Evolutionary conservation across 257 asterid species (phyloP).

Genomic region (Solanum medicagineum): DNA sequence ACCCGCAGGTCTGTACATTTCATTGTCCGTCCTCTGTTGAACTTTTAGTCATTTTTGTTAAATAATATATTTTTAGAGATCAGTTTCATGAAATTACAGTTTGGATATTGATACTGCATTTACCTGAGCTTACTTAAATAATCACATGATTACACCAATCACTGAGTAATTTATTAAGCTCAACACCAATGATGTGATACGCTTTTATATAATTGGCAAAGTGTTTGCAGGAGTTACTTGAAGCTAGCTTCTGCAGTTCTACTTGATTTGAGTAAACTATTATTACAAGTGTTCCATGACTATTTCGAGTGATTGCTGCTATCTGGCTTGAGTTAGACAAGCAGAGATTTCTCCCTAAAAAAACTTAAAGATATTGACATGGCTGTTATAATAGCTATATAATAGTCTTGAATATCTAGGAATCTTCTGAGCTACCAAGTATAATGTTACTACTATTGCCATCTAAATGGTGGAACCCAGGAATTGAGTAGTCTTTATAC

Average conservation of each 20-base stretch:
- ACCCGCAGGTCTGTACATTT: slow-evolving; percentile 54
- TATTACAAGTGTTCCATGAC: no score
- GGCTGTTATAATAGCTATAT: background rate
- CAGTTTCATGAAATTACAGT: background rate
- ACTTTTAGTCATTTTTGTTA: background rate
- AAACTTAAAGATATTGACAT: background rate
- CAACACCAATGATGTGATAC: background rate
- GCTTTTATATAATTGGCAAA: background rate
- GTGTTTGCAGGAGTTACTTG: background rate
- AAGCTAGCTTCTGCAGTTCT: background rate
- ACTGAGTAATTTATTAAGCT: background rate
- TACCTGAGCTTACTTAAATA: background rate
- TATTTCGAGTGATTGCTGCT: no score
- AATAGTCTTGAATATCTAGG: background rate
- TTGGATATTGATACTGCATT: background rate
- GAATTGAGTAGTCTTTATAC: background rate
- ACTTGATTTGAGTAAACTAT: background rate
- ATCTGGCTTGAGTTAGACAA: no score
- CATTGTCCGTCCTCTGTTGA: background rate
- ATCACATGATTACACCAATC: background rate
- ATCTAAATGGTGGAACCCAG: background rate
- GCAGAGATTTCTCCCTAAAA: background rate
- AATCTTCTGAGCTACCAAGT: background rate
- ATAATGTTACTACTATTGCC: background rate
- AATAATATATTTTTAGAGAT: background rate